phyloP scores from a whole-genome alignment of 495 filamentous ascomycete genomes.

The Cladorrhinum samala region DNA sequence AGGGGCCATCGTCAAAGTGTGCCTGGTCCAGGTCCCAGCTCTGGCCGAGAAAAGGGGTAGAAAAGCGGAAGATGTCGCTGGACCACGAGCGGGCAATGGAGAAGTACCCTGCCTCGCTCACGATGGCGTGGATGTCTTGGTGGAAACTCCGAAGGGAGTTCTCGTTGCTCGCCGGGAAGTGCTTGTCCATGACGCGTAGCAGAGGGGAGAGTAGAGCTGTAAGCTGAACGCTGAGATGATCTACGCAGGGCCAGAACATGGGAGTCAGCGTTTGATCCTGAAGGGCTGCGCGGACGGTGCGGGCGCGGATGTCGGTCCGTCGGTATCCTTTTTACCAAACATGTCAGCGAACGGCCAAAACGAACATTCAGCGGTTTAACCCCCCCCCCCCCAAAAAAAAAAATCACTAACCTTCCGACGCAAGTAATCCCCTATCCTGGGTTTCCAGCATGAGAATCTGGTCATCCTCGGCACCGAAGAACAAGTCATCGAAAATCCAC shows the following conservation, averaged over 20 bases:
- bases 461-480: conserved; percentile 35
- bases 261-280: conserved; percentile 25
- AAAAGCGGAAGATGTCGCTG: conserved; percentile 39
- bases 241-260: conserved; percentile 37
- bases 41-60: conserved; percentile 32
- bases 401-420: conserved; percentile 34
- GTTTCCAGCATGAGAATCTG: conserved; percentile 28
- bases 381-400: neutral
- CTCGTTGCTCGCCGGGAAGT: conserved; percentile 11
- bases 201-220: conserved; percentile 37
- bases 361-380: neutral
- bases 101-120: conserved; percentile 39
- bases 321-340: conserved; percentile 34
- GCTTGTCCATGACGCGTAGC: conserved; percentile 28
- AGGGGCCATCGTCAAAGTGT: conserved; percentile 30
- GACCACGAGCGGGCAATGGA: conserved; percentile 41
- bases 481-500: conserved; percentile 37
- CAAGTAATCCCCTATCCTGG: conserved; percentile 27
- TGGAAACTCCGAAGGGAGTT: conserved; percentile 21
- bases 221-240: conserved; percentile 35
- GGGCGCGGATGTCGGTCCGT: conserved; percentile 33
- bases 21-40: conserved; percentile 33
- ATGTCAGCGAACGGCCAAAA: neutral
- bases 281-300: conserved; percentile 24
- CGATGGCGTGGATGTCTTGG: conserved; percentile 41